Percentiles rank a stretch among this genome's conserved stretches.
These are phyloP conservation scores for Gentiana dahurica DNA, from an alignment of 257 asterid genomes.

Conservation along the genomic window DNA sequence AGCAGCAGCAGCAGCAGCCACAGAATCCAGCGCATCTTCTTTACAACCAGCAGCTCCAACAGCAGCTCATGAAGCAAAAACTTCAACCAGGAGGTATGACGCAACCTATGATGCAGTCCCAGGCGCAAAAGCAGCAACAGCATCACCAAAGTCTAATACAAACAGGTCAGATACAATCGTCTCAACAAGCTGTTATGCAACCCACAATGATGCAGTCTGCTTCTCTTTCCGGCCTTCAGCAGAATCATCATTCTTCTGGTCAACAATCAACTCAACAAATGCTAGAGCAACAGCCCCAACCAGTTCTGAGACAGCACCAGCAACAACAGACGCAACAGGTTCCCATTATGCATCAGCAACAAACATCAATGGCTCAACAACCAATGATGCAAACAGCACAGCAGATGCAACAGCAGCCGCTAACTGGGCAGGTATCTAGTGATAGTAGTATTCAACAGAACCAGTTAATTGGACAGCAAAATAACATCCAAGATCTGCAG, in stretches of 20 bases:
- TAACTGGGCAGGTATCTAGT: constrained; percentile 57
- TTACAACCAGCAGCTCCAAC: constrained; percentile 76
- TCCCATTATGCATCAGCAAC: constrained; percentile 55
- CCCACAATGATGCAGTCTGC: constrained; percentile 61
- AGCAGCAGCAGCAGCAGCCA: constrained; percentile 73
- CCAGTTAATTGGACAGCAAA: constrained; percentile 67
- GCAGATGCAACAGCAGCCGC: constrained; percentile 55
- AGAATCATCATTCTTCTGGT: constrained; percentile 66
- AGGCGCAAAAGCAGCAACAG: constrained; percentile 43
- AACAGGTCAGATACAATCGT: constrained; percentile 62
- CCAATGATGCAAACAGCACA: constrained; percentile 44
- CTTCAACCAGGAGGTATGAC: constrained; percentile 56
- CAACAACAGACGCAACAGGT: constrained; percentile 39
- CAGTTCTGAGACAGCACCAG: constrained; percentile 76
- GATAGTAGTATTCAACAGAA: constrained; percentile 59
- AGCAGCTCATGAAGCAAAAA: constrained; percentile 62
- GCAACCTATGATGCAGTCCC: constrained; percentile 63
- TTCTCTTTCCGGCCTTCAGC: constrained; percentile 54
- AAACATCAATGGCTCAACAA: constrained; percentile 48
- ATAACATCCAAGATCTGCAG: constrained; percentile 53
- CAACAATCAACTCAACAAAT: constrained; percentile 66
- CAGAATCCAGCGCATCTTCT: constrained; percentile 41
- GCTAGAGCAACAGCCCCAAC: constrained; percentile 79
- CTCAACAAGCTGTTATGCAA: constrained; percentile 84
- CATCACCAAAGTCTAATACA: constrained; percentile 57